phyloP scores from a whole-genome alignment of 2,329 filamentous ascomycete genomes.

The Xylariomycetidae sp. region DNA sequence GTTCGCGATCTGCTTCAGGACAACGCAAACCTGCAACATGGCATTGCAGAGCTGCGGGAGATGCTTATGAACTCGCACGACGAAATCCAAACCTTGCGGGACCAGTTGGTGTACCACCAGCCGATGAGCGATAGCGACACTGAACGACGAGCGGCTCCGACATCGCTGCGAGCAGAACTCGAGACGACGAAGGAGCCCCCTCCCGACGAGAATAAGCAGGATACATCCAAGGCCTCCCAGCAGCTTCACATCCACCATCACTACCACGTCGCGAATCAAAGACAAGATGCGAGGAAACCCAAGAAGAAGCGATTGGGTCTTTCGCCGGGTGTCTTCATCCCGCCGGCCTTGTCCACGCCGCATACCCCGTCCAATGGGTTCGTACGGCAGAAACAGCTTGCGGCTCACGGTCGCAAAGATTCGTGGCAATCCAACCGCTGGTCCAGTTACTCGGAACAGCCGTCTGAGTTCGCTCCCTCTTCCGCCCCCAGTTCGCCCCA shows the following conservation, averaged over 20 bases:
- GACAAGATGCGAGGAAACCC: conserved; percentile 54
- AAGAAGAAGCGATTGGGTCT: conserved; percentile 69
- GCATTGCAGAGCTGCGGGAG: conserved; percentile 84
- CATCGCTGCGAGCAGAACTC: conserved; percentile 54
- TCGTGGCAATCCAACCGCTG: conserved; percentile 51
- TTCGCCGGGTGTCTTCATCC: conserved; percentile 56
- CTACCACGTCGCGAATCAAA: conserved; percentile 64
- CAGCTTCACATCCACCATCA: conserved; percentile 93
- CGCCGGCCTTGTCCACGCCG: conserved; percentile 34
- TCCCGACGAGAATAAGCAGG: no score
- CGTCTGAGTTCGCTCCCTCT: conserved; percentile 60
- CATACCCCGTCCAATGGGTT: conserved; percentile 35
- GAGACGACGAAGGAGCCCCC: conserved; percentile 41
- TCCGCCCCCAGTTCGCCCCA: conserved; percentile 78
- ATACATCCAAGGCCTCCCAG: conserved; percentile 50
- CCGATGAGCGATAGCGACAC: conserved; percentile 51
- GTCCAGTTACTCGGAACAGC: conserved; percentile 55
- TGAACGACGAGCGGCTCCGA: conserved; percentile 39
- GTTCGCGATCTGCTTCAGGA: conserved; percentile 93
- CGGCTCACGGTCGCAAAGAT: conserved; percentile 41
- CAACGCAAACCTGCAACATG: conserved; percentile 87
- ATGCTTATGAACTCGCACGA: conserved; percentile 89
- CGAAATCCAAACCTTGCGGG: conserved; percentile 80
- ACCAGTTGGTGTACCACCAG: conserved; percentile 75
- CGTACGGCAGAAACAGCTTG: conserved; percentile 31